Percentiles rank a stretch among this genome's conserved stretches.
These are phyloP conservation scores for Colletotrichum theobromicola DNA, from an alignment of 2,329 filamentous ascomycete species.

Conservation along the genomic window DNA sequence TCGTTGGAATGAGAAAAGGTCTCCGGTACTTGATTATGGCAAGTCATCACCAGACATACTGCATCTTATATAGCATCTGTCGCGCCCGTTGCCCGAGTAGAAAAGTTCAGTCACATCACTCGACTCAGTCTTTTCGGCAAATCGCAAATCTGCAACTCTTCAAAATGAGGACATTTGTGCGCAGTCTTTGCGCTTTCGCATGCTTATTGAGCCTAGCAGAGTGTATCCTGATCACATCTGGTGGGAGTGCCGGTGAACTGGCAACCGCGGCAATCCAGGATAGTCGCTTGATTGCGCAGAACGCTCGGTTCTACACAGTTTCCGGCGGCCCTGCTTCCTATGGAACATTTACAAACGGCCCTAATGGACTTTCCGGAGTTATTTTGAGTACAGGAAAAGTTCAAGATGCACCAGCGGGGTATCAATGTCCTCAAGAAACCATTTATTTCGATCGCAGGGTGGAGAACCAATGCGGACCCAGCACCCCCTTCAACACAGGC, in stretches of 20 bases:
- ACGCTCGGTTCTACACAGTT: rapidly evolving
- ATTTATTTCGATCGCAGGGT: neutral
- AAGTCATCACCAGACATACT: neutral
- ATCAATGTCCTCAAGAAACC: neutral
- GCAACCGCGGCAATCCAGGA: neutral
- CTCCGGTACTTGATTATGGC: neutral
- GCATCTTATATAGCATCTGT: neutral
- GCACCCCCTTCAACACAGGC: neutral
- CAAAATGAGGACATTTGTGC: neutral
- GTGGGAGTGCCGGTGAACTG: neutral
- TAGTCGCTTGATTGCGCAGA: neutral
- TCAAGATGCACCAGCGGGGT: neutral
- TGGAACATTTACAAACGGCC: neutral
- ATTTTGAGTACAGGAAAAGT: neutral
- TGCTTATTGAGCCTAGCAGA: neutral
- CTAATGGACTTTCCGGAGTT: neutral
- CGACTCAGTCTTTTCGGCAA: neutral
- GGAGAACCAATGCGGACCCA: neutral
- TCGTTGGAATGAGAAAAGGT: rapidly evolving
- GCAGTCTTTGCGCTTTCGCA: neutral
- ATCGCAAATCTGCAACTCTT: neutral
- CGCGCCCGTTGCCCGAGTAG: neutral
- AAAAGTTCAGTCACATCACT: neutral
- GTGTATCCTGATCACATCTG: neutral
- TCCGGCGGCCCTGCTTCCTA: neutral